Evolutionary conservation across 805 yeast genomes (phyloP).

Genomic region (Suhomyces emberorum): DNA sequence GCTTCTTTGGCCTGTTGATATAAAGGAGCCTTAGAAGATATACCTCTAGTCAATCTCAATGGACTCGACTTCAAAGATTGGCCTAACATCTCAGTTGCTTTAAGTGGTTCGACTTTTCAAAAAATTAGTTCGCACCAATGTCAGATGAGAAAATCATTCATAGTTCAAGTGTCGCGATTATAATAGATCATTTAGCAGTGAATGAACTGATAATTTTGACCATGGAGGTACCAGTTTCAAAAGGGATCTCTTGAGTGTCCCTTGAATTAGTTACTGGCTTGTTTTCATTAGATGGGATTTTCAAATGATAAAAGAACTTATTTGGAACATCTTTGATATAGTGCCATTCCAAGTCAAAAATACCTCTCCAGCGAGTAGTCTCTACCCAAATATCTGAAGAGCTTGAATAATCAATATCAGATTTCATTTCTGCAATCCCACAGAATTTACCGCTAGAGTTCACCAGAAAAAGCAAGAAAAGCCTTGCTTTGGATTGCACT

Average conservation of each 20-base stretch:
- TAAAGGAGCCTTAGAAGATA: neutral
- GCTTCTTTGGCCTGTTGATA: conserved; percentile 2
- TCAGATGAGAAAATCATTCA: neutral
- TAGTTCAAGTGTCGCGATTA: too few relatives aligned
- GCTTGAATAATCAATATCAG: conserved; percentile 31
- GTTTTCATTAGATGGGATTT: conserved; percentile 43
- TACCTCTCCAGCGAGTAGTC: conserved; percentile 48
- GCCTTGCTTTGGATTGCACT: conserved; percentile 18
- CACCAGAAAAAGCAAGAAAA: conserved; percentile 55
- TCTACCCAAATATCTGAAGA: conserved; percentile 46
- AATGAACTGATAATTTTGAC: conserved; percentile 40
- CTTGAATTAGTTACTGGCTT: conserved; percentile 57
- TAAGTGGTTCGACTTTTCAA: too few relatives aligned
- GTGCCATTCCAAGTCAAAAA: conserved; percentile 55
- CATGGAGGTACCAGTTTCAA: conserved; percentile 45
- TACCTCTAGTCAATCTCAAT: neutral
- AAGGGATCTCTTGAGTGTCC: conserved; percentile 59
- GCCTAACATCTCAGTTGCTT: too few relatives aligned
- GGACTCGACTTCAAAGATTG: neutral
- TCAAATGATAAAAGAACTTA: conserved; percentile 42
- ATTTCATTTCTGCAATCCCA: conserved; percentile 55
- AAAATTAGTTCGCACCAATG: neutral
- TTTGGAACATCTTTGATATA: conserved; percentile 51
- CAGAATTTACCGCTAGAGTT: conserved; percentile 57
- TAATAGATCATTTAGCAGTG: too few relatives aligned